Evolutionary conservation across 257 asterid genomes (phyloP), one percentile per base, ranked within the genome.

Genomic region (Scutellaria galericulata): DNA sequence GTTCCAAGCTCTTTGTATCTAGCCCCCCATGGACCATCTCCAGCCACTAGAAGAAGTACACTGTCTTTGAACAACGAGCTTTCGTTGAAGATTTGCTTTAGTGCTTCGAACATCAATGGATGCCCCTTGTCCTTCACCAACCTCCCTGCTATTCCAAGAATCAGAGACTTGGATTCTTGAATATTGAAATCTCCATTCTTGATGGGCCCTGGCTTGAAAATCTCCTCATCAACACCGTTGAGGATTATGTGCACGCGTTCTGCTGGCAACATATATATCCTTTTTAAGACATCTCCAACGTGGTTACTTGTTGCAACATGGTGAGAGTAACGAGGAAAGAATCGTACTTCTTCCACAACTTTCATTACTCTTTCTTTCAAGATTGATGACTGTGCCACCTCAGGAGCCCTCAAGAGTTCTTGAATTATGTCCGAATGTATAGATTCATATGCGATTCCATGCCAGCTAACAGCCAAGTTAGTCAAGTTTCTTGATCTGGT

Each of bases 81-180:
- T 42, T 85, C 94, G 0, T 9, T 66, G 68, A 87, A 85, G 42
- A 90, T 78, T 69, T 88, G 93, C 61, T 79, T 81, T 15, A 88
- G 71, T 12, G 93, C 91, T 77, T 88, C 90, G 22, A 80, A 86
- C 73, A 86, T 81, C 57, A 90, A 40, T 7, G 93, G 93, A 40
- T 90, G 96, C 5, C 97, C 96, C 76, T 90, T 88, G 82, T 88
- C 96, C 88, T 85, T 86, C 37, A 90, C 97, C 47, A 90, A 68
- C 79, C 97, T 86, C 61, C 97, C 97, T 0, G 97, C 91, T 18
- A 86, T 78, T 60, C 97, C 96, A 47, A 88, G 42, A 39, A 88
- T 53, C 47, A 90, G 35, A 0, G 83, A 20, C 66, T 62, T 77
- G 0, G 93, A 79, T 68, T 64, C 78, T 37, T 66, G 86, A 62